Conservation (phyloP, 2,329 filamentous ascomycete species). For the Didymosphaeria variabile region DNA sequence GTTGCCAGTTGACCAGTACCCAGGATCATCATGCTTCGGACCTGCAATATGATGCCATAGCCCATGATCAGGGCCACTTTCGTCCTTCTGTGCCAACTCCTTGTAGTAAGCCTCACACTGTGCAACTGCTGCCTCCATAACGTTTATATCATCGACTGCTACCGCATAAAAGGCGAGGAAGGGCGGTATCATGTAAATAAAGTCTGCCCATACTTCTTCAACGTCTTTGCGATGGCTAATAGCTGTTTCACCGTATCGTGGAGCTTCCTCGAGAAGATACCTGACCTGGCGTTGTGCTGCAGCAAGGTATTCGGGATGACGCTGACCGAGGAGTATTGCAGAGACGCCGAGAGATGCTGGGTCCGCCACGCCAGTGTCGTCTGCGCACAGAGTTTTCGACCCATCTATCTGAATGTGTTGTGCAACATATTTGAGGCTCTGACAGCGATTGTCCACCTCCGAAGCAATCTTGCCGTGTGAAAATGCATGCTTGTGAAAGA, state of each 20-base stretch:
- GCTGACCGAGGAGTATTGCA: slow-evolving; percentile 54
- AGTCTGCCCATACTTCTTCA: slow-evolving; percentile 59
- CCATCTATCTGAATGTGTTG: slow-evolving; percentile 39
- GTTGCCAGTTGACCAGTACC: slow-evolving; percentile 59
- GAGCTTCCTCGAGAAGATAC: slow-evolving; percentile 51
- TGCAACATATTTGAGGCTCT: slow-evolving; percentile 47
- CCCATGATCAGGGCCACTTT: slow-evolving; percentile 22
- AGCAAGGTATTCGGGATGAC: slow-evolving; percentile 41
- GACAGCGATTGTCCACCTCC: slow-evolving; percentile 31
- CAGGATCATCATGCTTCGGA: slow-evolving; percentile 41
- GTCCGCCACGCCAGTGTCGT: slow-evolving; percentile 52
- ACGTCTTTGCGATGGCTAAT: slow-evolving; percentile 57
- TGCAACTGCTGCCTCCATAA: slow-evolving; percentile 48
- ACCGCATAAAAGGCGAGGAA: slow-evolving; percentile 59
- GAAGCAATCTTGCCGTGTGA: slow-evolving; percentile 37
- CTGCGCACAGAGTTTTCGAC: slow-evolving; percentile 40
- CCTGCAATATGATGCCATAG: slow-evolving; percentile 59
- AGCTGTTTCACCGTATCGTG: slow-evolving; percentile 54
- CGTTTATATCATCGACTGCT: slow-evolving; percentile 40
- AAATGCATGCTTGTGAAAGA: slow-evolving; percentile 50
- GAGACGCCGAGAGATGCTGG: slow-evolving; percentile 57
- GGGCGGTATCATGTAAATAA: slow-evolving; percentile 60
- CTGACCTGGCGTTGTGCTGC: slow-evolving; percentile 54
- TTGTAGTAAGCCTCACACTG: slow-evolving; percentile 55
- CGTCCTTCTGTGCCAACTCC: slow-evolving; percentile 39